Evolutionary conservation across 176 grass and related monocot genomes (phyloP), one percentile per base, ranked within the genome.

Genomic region (Guadua angustifolia): DNA sequence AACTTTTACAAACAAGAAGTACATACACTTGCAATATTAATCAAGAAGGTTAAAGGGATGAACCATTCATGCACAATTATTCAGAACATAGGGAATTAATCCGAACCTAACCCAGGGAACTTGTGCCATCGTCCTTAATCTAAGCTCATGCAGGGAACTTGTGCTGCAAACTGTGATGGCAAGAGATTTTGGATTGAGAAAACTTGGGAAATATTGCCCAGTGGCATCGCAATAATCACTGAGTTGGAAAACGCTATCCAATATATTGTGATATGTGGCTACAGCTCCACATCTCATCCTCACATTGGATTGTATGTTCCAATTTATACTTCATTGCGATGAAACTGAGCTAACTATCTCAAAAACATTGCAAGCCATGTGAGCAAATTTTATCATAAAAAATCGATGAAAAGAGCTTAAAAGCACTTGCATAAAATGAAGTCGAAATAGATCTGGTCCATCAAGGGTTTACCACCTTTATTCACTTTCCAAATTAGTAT

Each of bases 21-120:
- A 47, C 57, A 66, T 0, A 59, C 63, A 66, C 69, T 66, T 59
- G 87, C 16, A 68, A 42, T 67, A 80, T 65, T 66, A 36, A 56
- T 73, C 67, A 84, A 24, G 32, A 58, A 58, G 56, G 8, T 22
- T 47, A 78, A 55, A 65, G 39, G 80, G 2, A 36, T 24, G 43
- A 21, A 45, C 78, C 73, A 83, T 24, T 36, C 22, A 4, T 65
- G 74, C 80, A 88, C 80, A 66, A 55, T 33, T 73, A 79, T 73
- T 80, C 24, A 65, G 45, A 18, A 83, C 18, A 83, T 35, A 38
- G 24, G 22, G 15, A 24, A 77, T 83, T 33, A 24, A 15, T 22
- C 26, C 36, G 24, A 53, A 85, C 12, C 22, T 57, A 63, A 35
- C 66, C 55, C 60, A 46, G 19, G 46, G 46, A 78, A 78, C 17